phyloP scores from a whole-genome alignment of 1,284 basidiomycete genomes.

The Sanghuangporus baumii region DNA sequence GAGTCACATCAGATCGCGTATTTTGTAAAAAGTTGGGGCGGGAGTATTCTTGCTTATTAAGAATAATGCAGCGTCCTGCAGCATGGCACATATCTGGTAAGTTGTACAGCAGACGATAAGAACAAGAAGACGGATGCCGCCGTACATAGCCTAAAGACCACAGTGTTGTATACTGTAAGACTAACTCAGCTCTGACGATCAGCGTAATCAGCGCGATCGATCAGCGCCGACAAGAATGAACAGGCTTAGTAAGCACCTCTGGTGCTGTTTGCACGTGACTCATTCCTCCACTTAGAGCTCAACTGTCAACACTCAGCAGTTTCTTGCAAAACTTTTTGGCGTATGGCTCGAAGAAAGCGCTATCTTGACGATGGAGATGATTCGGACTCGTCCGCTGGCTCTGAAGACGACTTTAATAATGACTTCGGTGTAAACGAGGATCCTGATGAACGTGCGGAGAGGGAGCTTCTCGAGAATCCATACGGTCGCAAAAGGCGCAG shows the following conservation, averaged over 20 bases:
- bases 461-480: constrained; percentile 74
- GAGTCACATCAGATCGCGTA: neutral
- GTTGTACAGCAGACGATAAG: too few relatives aligned
- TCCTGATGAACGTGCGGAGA: constrained; percentile 70
- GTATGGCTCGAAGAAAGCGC: constrained; percentile 81
- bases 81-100: too few relatives aligned
- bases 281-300: neutral
- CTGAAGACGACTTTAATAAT: constrained; percentile 35
- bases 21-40: too few relatives aligned
- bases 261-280: neutral
- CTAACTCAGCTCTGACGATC: too few relatives aligned
- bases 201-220: too few relatives aligned
- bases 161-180: too few relatives aligned
- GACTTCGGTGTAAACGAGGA: constrained; percentile 52
- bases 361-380: constrained; percentile 73
- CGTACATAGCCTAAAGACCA: too few relatives aligned
- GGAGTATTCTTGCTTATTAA: too few relatives aligned
- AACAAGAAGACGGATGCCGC: too few relatives aligned
- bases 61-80: too few relatives aligned
- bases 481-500: constrained; percentile 64
- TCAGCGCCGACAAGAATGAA: neutral
- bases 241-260: neutral
- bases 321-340: neutral
- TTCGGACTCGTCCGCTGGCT: constrained; percentile 52
- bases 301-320: neutral